These are phyloP conservation scores for Phytophthora brassicae DNA, from an alignment of 352 stramenopile genomes.

Conservation along the genomic window DNA sequence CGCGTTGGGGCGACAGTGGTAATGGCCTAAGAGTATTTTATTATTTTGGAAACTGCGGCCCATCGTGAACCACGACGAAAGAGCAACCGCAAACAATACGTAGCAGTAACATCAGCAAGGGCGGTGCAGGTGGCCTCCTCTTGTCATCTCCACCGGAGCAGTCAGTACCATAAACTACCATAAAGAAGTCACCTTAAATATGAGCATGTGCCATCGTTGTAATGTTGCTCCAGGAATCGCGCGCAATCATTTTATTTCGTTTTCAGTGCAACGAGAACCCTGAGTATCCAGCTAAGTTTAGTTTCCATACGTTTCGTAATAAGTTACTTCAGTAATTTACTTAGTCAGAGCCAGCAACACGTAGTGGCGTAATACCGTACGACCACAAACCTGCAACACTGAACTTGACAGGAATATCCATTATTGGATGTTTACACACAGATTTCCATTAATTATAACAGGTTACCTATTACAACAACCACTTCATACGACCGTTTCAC, in stretches of 20 bases:
- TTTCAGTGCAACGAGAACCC: conserved; percentile 8
- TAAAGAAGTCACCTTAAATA: conserved; percentile 13
- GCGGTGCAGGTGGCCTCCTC: conserved; percentile 8
- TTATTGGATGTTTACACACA: no score
- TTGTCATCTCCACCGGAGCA: conserved; percentile 7
- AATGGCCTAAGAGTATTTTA: conserved; percentile 26
- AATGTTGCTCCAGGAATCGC: not conserved
- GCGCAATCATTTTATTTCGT: conserved; percentile 15
- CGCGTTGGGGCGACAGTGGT: conserved; percentile 8
- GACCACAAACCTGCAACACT: no score
- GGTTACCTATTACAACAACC: not conserved
- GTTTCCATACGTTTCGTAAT: not conserved
- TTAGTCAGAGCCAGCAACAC: not conserved
- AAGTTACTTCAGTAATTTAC: not conserved
- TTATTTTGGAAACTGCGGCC: conserved; percentile 20
- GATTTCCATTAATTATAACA: not conserved
- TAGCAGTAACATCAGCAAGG: not conserved
- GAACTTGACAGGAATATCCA: not conserved
- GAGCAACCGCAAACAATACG: conserved; percentile 6
- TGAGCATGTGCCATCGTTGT: not conserved
- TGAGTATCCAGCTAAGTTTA: not conserved
- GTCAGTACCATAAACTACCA: conserved; percentile 24
- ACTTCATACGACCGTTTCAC: not conserved
- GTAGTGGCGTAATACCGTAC: no score
- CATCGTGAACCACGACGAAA: not conserved